Conservation (phyloP, 1,284 basidiomycete genomes). For the Leccinum subrobustum region DNA sequence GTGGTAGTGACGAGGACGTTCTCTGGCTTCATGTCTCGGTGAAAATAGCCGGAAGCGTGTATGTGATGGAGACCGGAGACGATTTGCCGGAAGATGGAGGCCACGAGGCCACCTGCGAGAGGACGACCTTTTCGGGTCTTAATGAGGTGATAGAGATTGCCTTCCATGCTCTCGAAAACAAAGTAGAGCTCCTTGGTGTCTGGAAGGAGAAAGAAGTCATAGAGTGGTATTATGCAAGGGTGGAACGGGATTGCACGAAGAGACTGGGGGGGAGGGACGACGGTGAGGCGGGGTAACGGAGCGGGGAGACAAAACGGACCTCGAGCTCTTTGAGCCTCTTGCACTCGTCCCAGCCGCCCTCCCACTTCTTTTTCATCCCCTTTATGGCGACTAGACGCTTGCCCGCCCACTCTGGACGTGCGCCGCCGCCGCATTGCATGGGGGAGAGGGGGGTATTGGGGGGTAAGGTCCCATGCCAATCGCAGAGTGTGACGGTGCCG, state of each 20-base stretch:
- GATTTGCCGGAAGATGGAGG: slow-evolving; percentile 94
- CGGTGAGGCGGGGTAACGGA: slow-evolving; percentile 13
- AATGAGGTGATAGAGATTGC: slow-evolving; percentile 98
- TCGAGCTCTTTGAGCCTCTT: slow-evolving; percentile 94
- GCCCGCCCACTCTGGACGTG: slow-evolving; percentile 90
- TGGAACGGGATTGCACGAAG: slow-evolving; percentile 92
- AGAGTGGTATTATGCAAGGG: slow-evolving; percentile 96
- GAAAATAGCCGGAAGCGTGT: slow-evolving; percentile 92
- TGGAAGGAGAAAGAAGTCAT: slow-evolving; percentile 97
- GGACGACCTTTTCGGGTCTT: slow-evolving; percentile 94
- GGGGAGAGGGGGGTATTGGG: slow-evolving; percentile 84
- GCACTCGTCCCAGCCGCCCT: slow-evolving; percentile 97
- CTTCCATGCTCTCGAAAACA: slow-evolving; percentile 99
- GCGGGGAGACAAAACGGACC: slow-evolving; percentile 48
- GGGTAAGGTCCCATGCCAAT: slow-evolving; percentile 96
- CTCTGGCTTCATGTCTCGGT: slow-evolving; percentile 99
- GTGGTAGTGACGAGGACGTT: slow-evolving; percentile 99
- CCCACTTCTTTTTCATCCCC: slow-evolving; percentile 97
- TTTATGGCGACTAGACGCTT: slow-evolving; percentile 97
- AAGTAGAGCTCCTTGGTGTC: slow-evolving; percentile 96
- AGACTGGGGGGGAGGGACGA: slow-evolving; percentile 53
- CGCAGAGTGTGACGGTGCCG: slow-evolving; percentile 97
- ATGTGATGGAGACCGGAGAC: slow-evolving; percentile 91
- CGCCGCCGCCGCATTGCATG: slow-evolving; percentile 88
- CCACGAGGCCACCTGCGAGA: slow-evolving; percentile 92